Evolutionary conservation across 2,329 filamentous ascomycete species (phyloP).

Genomic region (Monilinia vaccinii-corymbosi): DNA sequence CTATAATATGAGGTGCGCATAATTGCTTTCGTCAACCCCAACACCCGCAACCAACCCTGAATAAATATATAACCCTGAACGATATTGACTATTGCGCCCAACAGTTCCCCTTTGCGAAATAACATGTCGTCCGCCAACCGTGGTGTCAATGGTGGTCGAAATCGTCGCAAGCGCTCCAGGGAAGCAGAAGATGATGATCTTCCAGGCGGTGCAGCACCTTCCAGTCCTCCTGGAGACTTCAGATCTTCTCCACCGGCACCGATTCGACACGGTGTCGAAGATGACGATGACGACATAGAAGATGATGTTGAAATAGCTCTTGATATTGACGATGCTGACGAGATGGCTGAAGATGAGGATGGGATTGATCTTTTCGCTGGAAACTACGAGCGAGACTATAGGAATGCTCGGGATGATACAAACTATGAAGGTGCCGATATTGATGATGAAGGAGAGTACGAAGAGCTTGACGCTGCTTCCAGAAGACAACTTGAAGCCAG

Average conservation of each 20-base stretch:
- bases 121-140: slow-evolving; percentile 80
- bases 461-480: slow-evolving; percentile 55
- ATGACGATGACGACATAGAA: slow-evolving; percentile 60
- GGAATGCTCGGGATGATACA: slow-evolving; percentile 53
- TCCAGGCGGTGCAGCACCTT: slow-evolving; percentile 42
- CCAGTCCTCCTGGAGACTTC: slow-evolving; percentile 45
- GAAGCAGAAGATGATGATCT: slow-evolving; percentile 55
- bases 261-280: slow-evolving; percentile 52
- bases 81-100: slow-evolving; percentile 21
- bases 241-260: slow-evolving; percentile 54
- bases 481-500: slow-evolving; percentile 64
- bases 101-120: slow-evolving; percentile 72
- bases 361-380: slow-evolving; percentile 70
- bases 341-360: slow-evolving; percentile 73
- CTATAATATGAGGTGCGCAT: slow-evolving; percentile 23
- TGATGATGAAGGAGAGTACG: slow-evolving; percentile 71
- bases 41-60: not conserved
- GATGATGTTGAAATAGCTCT: slow-evolving; percentile 64
- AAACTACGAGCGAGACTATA: slow-evolving; percentile 64
- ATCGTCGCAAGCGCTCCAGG: slow-evolving; percentile 53
- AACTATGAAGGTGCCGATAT: slow-evolving; percentile 62
- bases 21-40: not conserved
- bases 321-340: slow-evolving; percentile 69
- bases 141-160: slow-evolving; percentile 42
- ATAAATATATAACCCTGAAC: slow-evolving; percentile 6